These are phyloP conservation scores for Elongisporangium prolatum DNA, from an alignment of 352 stramenopile species.

Conservation along the genomic window DNA sequence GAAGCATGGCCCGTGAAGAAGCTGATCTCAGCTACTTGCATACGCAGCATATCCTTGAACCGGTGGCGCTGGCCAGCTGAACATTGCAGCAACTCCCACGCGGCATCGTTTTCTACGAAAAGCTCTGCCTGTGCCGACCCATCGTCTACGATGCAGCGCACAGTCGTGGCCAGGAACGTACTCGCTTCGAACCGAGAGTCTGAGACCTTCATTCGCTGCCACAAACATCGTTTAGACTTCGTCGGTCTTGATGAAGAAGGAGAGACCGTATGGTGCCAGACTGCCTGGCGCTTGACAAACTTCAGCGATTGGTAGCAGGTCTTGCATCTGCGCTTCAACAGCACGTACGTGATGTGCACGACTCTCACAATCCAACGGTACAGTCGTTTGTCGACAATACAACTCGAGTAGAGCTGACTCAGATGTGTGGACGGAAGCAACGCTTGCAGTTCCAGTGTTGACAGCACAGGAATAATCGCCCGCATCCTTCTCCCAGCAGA, in stretches of 20 bases:
- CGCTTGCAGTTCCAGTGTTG: conserved; percentile 29
- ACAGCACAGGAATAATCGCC: conserved; percentile 1
- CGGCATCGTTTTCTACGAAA: conserved; percentile 60
- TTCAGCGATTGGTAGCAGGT: conserved; percentile 45
- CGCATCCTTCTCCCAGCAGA: conserved; percentile 12
- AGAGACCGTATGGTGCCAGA: not conserved
- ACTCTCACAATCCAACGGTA: conserved; percentile 58
- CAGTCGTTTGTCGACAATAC: conserved; percentile 36
- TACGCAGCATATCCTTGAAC: conserved; percentile 44
- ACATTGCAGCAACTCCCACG: conserved; percentile 66
- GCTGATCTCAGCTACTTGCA: conserved; percentile 39
- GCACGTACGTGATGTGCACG: conserved; percentile 70
- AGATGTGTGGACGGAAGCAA: conserved; percentile 36
- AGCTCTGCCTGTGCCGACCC: conserved; percentile 72
- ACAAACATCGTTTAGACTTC: conserved; percentile 7
- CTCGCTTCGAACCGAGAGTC: not conserved
- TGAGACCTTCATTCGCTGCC: conserved; percentile 4
- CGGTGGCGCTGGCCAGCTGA: conserved; percentile 26
- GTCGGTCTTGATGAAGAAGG: not conserved
- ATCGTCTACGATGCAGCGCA: conserved; percentile 72
- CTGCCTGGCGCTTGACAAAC: conserved; percentile 7
- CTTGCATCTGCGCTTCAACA: conserved; percentile 65
- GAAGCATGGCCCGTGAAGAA: conserved; percentile 44
- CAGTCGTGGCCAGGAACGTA: not conserved
- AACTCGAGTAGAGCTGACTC: conserved; percentile 36